A percentile compares a stretch with the other conserved stretches of the same genome.
Conservation (phyloP, 345 rosid species). For the Brassica incana region DNA sequence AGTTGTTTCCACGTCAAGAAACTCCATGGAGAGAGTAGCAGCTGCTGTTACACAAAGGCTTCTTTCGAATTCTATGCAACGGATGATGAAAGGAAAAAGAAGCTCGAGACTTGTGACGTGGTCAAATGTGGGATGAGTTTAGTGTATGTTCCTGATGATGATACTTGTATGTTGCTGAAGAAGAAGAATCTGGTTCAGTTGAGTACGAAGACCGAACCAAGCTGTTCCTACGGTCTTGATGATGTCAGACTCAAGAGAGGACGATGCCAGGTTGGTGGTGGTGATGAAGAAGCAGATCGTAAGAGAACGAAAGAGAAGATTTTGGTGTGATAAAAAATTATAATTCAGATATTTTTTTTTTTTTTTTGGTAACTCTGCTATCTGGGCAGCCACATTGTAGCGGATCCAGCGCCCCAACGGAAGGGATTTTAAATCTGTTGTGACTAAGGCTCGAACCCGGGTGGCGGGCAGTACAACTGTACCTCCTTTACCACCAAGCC, state of each 20-base stretch:
- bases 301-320: conserved; percentile 11
- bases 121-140: conserved; percentile 37
- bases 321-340: background rate
- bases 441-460: too few relatives aligned
- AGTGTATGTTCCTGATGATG: conserved; percentile 34
- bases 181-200: conserved; percentile 23
- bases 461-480: too few relatives aligned
- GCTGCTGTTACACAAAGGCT: conserved; percentile 35
- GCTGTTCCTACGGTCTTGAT: background rate
- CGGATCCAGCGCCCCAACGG: too few relatives aligned
- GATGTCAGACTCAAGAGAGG: conserved; percentile 22
- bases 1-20: conserved; percentile 28
- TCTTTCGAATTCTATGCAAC: conserved; percentile 32
- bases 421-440: too few relatives aligned
- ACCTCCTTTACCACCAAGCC: too few relatives aligned
- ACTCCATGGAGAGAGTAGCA: conserved; percentile 25
- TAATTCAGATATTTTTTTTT: too few relatives aligned
- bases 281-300: conserved; percentile 5
- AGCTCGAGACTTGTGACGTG: conserved; percentile 29
- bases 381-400: too few relatives aligned
- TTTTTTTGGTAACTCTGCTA: too few relatives aligned
- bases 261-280: conserved; percentile 14
- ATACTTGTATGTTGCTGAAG: conserved; percentile 19
- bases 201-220: conserved; percentile 7
- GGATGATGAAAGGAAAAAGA: conserved; percentile 25